These are phyloP conservation scores for Allomyces macrogynus DNA, from an alignment of 192 early-diverging fungal species.

Conservation along the genomic window DNA sequence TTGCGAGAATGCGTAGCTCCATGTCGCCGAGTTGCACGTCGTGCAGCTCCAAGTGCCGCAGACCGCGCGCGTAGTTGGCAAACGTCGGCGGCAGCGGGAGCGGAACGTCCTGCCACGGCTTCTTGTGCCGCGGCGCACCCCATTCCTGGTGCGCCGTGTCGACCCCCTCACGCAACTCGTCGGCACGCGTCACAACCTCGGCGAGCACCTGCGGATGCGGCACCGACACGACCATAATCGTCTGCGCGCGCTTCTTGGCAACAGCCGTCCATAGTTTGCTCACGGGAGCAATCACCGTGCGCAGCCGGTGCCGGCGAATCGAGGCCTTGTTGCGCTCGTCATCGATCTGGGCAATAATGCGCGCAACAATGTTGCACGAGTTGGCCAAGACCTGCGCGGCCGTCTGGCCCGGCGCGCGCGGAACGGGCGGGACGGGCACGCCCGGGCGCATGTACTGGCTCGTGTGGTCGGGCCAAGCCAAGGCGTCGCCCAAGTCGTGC, in stretches of 20 bases:
- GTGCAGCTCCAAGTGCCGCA: slow-evolving; percentile 1
- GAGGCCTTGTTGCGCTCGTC: background rate
- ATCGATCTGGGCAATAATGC: background rate
- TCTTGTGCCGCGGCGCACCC: too few species aligned
- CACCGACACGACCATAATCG: background rate
- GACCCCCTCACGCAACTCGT: background rate
- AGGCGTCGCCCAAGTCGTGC: too few species aligned
- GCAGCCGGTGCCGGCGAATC: background rate
- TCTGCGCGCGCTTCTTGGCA: background rate
- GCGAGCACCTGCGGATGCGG: background rate
- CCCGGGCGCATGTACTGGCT: too few species aligned
- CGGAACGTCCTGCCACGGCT: background rate
- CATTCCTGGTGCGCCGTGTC: too few species aligned
- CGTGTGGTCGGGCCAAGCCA: too few species aligned
- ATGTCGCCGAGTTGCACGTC: background rate
- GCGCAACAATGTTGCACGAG: background rate
- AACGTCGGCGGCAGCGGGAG: background rate
- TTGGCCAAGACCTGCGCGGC: too few species aligned
- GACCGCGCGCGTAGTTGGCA: background rate
- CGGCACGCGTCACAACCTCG: background rate
- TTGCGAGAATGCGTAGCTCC: background rate
- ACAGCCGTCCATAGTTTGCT: background rate
- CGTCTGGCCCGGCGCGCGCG: too few species aligned
- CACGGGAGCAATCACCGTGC: background rate
- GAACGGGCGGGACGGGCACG: too few species aligned